phyloP scores from a whole-genome alignment of 179 eudicot genomes.

The Beta lomatogona region DNA sequence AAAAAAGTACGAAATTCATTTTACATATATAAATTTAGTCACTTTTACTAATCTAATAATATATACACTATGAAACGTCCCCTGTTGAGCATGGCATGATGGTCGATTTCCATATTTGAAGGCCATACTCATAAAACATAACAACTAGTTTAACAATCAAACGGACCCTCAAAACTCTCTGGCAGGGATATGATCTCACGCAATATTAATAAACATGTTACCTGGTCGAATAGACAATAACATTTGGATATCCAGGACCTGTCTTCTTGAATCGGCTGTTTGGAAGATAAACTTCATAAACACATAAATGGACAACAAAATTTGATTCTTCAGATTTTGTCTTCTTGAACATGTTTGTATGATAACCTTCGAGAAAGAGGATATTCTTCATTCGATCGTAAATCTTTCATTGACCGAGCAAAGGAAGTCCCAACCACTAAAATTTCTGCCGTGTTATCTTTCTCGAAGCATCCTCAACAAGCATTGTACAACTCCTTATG shows the following conservation, averaged over 20 bases:
- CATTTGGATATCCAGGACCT: slow-evolving; percentile 74
- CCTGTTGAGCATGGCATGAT: not conserved
- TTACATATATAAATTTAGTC: not conserved
- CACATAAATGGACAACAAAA: slow-evolving; percentile 54
- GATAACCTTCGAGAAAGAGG: slow-evolving; percentile 63
- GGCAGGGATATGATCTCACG: not conserved
- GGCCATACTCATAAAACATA: not conserved
- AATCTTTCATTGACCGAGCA: slow-evolving; percentile 40
- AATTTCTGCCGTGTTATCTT: not conserved
- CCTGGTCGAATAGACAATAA: slow-evolving; percentile 62
- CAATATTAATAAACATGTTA: slow-evolving; percentile 26
- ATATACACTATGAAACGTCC: not conserved
- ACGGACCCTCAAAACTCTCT: not conserved
- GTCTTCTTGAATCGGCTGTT: slow-evolving; percentile 76
- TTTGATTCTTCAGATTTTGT: slow-evolving; percentile 64
- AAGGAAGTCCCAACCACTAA: slow-evolving; percentile 26
- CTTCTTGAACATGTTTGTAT: slow-evolving; percentile 67
- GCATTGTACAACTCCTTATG: slow-evolving; percentile 25
- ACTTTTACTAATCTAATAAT: not conserved
- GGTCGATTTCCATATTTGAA: not conserved
- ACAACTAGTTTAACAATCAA: not conserved
- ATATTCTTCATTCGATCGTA: slow-evolving; percentile 49
- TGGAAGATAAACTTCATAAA: slow-evolving; percentile 82
- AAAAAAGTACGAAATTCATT: not conserved
- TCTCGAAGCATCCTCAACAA: slow-evolving; percentile 30